Base-by-base conservation (phyloP, 208 protist genomes). In the Acanthamoeba rhysodes region DNA sequence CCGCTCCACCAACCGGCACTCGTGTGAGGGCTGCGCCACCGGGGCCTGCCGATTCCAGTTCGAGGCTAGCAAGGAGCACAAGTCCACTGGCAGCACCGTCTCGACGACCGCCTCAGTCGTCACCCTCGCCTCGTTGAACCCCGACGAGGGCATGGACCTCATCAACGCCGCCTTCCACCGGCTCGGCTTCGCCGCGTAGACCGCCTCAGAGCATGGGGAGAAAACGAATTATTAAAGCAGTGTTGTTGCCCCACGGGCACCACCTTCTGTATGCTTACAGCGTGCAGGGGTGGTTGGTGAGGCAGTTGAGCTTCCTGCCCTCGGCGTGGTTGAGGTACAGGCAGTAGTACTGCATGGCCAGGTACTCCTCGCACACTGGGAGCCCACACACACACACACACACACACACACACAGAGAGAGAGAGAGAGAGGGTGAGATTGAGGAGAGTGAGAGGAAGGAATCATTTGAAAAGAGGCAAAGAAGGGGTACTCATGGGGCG, bases 311-410 rank as follows among this genome's bases (percentile, higher is more conserved):
- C 10, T 88, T n/a, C 41, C n/a, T 88, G 7, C 53, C 80, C 80
- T 88, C 80, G 34, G 53, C 1, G 29, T 41, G 41, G 53, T 64
- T 66, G 50, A 88, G 41, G 50, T 66, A 88, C 4, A 88, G 53
- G 27, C 41, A 88, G 80, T 55, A 88, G 29, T 41, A 88, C 53
- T 88, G 80, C 80, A 88, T 88, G 27, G 80, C 80, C 80, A 88
- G 34, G 29, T 88, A 88, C 50, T 88, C n/a, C 27, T n/a, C 29
- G 53, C 80, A 88, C 53, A 66, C 80, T 88, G 80, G 2, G 48
- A 16, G 12, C n/a, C 32, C 6, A 34, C 32, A n/a, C n/a, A n/a
- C n/a, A n/a, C n/a, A n/a, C n/a, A n/a, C n/a, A n/a, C n/a, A n/a
- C n/a, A n/a, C n/a, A n/a, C n/a, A n/a, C n/a, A n/a, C n/a, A n/a